phyloP scores from a whole-genome alignment of 2,329 filamentous ascomycete species.

The Aspergillus pseudonomiae region DNA sequence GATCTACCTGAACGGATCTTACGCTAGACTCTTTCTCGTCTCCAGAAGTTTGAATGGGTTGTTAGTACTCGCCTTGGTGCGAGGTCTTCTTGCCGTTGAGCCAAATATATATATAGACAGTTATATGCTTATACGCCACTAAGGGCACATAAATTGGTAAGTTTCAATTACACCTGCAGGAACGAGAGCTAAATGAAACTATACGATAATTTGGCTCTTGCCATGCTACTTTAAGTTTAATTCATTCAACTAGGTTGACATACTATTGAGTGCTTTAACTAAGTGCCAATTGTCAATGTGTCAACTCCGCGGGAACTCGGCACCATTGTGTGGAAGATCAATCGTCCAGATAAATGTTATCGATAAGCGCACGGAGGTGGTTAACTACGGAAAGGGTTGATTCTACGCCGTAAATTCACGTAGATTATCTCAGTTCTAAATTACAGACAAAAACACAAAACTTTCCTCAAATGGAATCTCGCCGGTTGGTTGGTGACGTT shows the following conservation, averaged over 20 bases:
- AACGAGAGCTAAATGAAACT: not conserved
- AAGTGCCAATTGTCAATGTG: not conserved
- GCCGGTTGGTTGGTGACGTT: not conserved
- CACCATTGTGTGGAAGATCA: not conserved
- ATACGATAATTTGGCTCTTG: not conserved
- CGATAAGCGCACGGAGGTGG: not conserved
- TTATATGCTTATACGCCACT: not conserved
- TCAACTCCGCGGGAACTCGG: not conserved
- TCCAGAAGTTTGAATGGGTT: not conserved
- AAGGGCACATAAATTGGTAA: too few relatives aligned
- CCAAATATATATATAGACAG: not conserved
- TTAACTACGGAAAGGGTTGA: not conserved
- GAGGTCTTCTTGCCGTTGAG: not conserved
- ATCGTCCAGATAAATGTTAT: not conserved
- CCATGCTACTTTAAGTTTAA: not conserved
- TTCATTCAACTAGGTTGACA: too few relatives aligned
- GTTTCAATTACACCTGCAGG: not conserved
- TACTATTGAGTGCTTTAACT: too few relatives aligned
- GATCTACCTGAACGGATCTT: not conserved
- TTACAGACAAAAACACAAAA: too few relatives aligned
- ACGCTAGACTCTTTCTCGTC: not conserved
- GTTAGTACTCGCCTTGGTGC: not conserved
- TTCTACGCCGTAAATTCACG: fast-evolving
- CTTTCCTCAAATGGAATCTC: not conserved
- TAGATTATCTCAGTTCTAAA: too few relatives aligned